Evolutionary conservation across 1,139 yeast species (phyloP), one percentile per base, ranked within the genome.

Genomic region (Zygosaccharomyces sapae): DNA sequence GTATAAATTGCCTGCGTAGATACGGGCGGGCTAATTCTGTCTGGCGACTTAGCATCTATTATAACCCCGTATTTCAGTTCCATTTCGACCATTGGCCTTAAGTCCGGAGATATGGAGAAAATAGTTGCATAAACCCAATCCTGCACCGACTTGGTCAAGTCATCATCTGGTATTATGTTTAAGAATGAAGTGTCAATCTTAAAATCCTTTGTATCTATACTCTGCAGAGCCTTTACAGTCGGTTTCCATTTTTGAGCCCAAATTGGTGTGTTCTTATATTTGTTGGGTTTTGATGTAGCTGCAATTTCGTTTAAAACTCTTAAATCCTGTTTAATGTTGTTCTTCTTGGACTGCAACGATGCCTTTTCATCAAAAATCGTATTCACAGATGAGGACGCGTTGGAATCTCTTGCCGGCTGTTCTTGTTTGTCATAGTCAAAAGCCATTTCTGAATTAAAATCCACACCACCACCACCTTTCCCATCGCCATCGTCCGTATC

Each of bases 121-220:
- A 88, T 74, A 54, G 86, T 84, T 25, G 95, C 90, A 71, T 84
- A 89, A 4, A 89, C 75, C 97, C 97, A 89, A 57, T 85, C 88
- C 12, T 95, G 86, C 5, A 89, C 80, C 35, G 87, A 80, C 58
- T 92, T 77, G 3, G 92, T 85, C 44, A 87, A 72, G 56, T 88
- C 92, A 56, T 87, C 88, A 43, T 86, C 84, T 1, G 97, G 97
- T 24, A 83, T 78, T 1, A 81, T 72, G 8, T 88, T 88, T 1
- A 88, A 78, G 19, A 87, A 75, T 25, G 86, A 80, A 48, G 62
- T 57, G 46, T 68, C 70, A 10, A 68, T 55, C 41, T 63, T 60
- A 13, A 61, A 54, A 46, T 63, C 63, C 16, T 58, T 59, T 16
- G 57, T 55, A 46, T 61, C 62, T 31, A 64, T 60, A 39, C 54